Percentiles rank a stretch among this genome's conserved stretches.
These are phyloP conservation scores for Cyclotella baltica DNA, from an alignment of 108 stramenopile genomes.

Conservation along the genomic window DNA sequence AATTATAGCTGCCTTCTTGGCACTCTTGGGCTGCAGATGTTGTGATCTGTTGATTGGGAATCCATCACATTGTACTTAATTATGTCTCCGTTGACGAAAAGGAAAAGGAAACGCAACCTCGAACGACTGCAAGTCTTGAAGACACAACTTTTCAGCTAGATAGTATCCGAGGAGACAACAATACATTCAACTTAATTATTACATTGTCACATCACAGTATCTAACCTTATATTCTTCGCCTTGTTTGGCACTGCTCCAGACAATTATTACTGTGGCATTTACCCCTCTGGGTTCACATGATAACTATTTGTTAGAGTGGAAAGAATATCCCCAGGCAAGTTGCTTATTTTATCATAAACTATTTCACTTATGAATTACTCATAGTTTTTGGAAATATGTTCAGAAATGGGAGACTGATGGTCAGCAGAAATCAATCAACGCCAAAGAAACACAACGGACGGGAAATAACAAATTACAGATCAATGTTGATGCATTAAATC, in stretches of 20 bases:
- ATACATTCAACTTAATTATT: not conserved
- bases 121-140: conserved; percentile 37
- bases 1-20: not conserved
- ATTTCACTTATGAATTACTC: not conserved
- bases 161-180: conserved; percentile 55
- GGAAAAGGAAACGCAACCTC: conserved; percentile 41
- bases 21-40: not conserved
- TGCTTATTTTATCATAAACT: not conserved
- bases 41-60: too few species aligned
- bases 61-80: too few species aligned
- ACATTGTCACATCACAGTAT: not conserved
- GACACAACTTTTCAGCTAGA: conserved; percentile 55
- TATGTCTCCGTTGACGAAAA: conserved; percentile 49
- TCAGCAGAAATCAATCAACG: conserved; percentile 39
- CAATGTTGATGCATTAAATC: conserved; percentile 54
- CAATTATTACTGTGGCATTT: conserved; percentile 53
- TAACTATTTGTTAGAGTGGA: conserved; percentile 51
- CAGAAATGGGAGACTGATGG: conserved; percentile 54
- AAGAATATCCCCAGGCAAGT: conserved; percentile 55
- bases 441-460: conserved; percentile 34
- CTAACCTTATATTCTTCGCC: not conserved
- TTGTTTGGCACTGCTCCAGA: conserved; percentile 20
- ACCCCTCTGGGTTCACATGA: conserved; percentile 45
- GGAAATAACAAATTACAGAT: conserved; percentile 50
- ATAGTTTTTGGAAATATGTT: not conserved